phyloP scores from a whole-genome alignment of 2,329 filamentous ascomycete species.

The Colletotrichum destructivum region DNA sequence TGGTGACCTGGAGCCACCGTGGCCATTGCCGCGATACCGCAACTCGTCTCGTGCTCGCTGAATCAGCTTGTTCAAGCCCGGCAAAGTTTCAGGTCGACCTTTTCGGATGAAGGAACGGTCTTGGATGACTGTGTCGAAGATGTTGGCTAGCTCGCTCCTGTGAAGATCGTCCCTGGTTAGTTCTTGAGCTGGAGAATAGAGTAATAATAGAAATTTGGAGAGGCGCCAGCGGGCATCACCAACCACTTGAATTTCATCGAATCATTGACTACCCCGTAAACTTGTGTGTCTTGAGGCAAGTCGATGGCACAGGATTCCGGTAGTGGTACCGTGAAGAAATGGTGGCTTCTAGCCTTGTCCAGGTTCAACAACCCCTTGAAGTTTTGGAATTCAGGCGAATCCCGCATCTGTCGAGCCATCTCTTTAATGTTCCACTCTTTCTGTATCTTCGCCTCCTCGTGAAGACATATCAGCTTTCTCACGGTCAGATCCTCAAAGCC shows the following conservation, averaged over 20 bases:
- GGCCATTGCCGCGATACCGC: conserved; percentile 6
- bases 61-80: conserved; percentile 10
- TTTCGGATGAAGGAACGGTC: neutral
- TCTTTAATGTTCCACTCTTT: neutral
- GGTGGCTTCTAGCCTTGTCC: conserved; percentile 1
- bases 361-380: conserved; percentile 9
- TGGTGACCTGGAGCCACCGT: conserved; percentile 5
- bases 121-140: conserved; percentile 14
- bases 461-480: neutral
- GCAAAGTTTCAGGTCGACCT: conserved; percentile 8
- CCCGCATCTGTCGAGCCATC: conserved; percentile 3
- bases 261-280: neutral
- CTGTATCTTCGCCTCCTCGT: conserved; percentile 3
- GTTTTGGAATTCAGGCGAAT: conserved; percentile 14
- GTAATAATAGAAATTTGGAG: no score
- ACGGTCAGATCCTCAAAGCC: conserved; percentile 6
- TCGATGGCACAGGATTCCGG: conserved; percentile 7
- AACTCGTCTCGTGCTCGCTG: conserved; percentile 10
- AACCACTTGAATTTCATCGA: no score
- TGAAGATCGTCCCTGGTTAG: neutral
- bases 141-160: conserved; percentile 4
- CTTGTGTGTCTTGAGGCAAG: conserved; percentile 5
- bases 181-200: neutral
- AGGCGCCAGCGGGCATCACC: no score
- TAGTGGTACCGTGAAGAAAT: conserved; percentile 13